phyloP scores from a whole-genome alignment of 441 rosid species.

The Metrosideros polymorpha region DNA sequence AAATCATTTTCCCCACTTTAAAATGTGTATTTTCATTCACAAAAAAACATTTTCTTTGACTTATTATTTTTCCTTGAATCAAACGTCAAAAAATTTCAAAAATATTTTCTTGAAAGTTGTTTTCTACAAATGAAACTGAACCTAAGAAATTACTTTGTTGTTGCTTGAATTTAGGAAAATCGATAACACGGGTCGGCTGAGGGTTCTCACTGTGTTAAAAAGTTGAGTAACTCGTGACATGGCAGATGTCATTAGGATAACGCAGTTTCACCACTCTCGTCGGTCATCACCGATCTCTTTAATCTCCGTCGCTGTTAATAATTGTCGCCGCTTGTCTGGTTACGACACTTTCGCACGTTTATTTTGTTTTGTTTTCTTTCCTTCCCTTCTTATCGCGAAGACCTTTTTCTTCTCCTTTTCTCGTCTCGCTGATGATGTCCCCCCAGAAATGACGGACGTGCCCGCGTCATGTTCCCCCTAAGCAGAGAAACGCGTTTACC shows the following conservation, averaged over 20 bases:
- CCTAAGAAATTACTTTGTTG: too few species aligned
- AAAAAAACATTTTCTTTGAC: too few species aligned
- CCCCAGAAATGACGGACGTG: background rate
- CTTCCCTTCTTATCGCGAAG: background rate
- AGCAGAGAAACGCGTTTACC: background rate
- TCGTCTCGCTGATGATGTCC: background rate
- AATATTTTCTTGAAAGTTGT: too few species aligned
- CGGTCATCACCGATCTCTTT: background rate
- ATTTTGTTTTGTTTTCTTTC: background rate
- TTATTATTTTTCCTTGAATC: too few species aligned
- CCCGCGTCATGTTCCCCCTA: background rate
- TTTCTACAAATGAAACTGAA: too few species aligned
- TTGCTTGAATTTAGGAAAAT: background rate
- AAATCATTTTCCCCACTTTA: too few species aligned
- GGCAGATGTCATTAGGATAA: background rate
- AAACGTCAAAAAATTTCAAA: too few species aligned
- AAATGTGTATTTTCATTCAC: too few species aligned
- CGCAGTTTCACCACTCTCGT: background rate
- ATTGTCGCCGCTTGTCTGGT: background rate
- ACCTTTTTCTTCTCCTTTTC: background rate
- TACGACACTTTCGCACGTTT: background rate
- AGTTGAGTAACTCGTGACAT: background rate
- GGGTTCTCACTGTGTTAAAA: background rate
- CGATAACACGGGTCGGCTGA: background rate
- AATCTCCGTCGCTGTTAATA: background rate